Evolutionary conservation across 2,329 filamentous ascomycete genomes (phyloP).

Genomic region (Aspergillus arachidicola): DNA sequence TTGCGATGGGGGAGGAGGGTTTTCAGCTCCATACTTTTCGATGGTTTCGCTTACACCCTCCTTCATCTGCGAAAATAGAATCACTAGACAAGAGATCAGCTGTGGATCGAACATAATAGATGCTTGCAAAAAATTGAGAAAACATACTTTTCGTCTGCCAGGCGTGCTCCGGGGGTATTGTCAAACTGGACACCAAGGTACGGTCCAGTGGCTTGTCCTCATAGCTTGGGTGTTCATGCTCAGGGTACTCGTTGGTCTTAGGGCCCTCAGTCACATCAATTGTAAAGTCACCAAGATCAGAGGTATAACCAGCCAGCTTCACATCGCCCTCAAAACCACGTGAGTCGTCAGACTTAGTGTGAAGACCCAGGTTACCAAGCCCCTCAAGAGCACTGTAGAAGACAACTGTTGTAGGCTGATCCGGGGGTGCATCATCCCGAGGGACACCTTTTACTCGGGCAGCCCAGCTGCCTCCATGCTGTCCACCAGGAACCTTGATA

Average conservation of each 20-base stretch:
- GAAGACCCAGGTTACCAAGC: slow-evolving; percentile 65
- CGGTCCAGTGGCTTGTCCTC: slow-evolving; percentile 71
- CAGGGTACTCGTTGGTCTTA: slow-evolving; percentile 62
- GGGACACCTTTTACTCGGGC: slow-evolving; percentile 82
- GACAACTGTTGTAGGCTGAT: slow-evolving; percentile 74
- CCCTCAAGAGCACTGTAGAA: slow-evolving; percentile 86
- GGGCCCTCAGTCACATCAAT: slow-evolving; percentile 74
- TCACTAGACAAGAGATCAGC: slow-evolving; percentile 36
- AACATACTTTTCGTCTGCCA: slow-evolving; percentile 76
- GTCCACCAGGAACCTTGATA: slow-evolving; percentile 85
- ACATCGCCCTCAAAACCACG: slow-evolving; percentile 64
- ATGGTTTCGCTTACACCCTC: slow-evolving; percentile 63
- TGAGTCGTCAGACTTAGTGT: slow-evolving; percentile 53
- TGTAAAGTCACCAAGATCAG: slow-evolving; percentile 76
- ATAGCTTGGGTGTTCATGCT: slow-evolving; percentile 63
- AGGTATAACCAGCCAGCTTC: slow-evolving; percentile 68
- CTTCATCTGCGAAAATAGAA: slow-evolving; percentile 67
- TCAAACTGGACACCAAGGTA: slow-evolving; percentile 74
- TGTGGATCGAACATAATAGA: neutral
- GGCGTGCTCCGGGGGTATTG: slow-evolving; percentile 66
- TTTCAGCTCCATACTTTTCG: slow-evolving; percentile 62
- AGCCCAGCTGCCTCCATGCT: slow-evolving; percentile 88
- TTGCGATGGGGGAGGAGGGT: slow-evolving; percentile 79
- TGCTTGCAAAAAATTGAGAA: neutral
- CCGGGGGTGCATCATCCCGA: slow-evolving; percentile 65